Conservation (phyloP, 345 rosid species). For the Populus davidiana region DNA sequence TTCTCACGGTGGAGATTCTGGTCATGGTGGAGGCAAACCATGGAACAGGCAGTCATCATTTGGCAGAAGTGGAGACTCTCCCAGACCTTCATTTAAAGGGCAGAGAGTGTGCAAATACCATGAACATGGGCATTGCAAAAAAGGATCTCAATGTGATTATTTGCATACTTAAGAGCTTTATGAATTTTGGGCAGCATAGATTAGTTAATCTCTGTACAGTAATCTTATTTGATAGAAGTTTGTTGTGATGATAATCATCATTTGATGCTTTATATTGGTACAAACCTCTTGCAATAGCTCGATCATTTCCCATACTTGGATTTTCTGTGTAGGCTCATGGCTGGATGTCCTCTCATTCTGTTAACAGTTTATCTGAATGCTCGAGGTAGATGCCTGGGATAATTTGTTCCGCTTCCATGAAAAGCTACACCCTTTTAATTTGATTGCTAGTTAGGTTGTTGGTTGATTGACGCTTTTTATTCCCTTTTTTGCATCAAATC, state of each 20-base stretch:
- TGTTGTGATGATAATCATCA: conserved; percentile 2
- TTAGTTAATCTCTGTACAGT: conserved; percentile 37
- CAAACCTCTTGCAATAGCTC: conserved; percentile 7
- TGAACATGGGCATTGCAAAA: conserved; percentile 65
- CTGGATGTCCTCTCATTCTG: background rate
- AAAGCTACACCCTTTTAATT: background rate
- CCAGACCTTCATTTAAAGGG: conserved; percentile 42
- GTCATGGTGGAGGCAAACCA: conserved; percentile 49
- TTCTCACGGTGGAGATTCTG: conserved; percentile 50
- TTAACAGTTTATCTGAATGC: background rate
- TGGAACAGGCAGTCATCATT: conserved; percentile 58
- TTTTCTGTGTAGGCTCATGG: background rate
- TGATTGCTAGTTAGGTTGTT: background rate
- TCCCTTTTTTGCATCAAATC: background rate
- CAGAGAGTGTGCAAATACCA: conserved; percentile 61
- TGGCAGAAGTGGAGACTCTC: conserved; percentile 39
- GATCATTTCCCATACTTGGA: background rate
- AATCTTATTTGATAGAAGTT: conserved; percentile 4
- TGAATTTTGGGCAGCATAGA: conserved; percentile 19
- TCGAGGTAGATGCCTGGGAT: background rate
- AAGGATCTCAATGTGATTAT: conserved; percentile 71
- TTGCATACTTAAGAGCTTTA: conserved; percentile 43
- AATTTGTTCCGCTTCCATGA: background rate
- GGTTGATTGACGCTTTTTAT: background rate
- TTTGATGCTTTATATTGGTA: conserved; percentile 9